phyloP scores from a whole-genome alignment of 1,139 yeast species.

The Yamadazyma jaroonii region DNA sequence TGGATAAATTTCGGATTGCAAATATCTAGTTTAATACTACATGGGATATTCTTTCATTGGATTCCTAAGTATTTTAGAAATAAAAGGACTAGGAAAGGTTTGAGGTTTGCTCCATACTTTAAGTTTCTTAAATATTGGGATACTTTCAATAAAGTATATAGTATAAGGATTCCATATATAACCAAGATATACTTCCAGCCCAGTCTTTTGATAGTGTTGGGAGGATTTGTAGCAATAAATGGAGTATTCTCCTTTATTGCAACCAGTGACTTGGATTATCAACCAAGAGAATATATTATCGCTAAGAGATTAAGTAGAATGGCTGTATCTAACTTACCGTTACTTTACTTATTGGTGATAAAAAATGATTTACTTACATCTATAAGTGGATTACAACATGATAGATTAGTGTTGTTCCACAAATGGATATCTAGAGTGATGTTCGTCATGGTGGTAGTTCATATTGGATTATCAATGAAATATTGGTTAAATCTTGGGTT shows the following conservation, averaged over 20 bases:
- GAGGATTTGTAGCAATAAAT: slow-evolving; percentile 27
- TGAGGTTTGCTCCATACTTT: slow-evolving; percentile 19
- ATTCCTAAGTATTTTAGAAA: slow-evolving; percentile 26
- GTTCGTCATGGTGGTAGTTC: slow-evolving; percentile 38
- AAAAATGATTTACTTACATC: slow-evolving; percentile 42
- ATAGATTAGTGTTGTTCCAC: slow-evolving; percentile 38
- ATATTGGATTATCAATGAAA: slow-evolving; percentile 27
- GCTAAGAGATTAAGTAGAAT: slow-evolving; percentile 44
- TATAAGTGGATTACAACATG: slow-evolving; percentile 42
- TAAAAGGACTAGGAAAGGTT: slow-evolving; percentile 13
- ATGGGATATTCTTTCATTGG: slow-evolving; percentile 45
- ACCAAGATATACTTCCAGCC: slow-evolving; percentile 37
- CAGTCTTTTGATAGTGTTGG: slow-evolving; percentile 28
- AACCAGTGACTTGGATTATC: slow-evolving; percentile 39
- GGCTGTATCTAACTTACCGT: slow-evolving; percentile 42
- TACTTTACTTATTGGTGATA: slow-evolving; percentile 32
- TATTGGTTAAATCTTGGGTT: slow-evolving; percentile 44
- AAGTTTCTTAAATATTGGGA: slow-evolving; percentile 27
- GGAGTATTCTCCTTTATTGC: slow-evolving; percentile 24
- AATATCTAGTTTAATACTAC: slow-evolving; percentile 24
- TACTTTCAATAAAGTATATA: slow-evolving; percentile 24
- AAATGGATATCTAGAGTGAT: slow-evolving; percentile 44
- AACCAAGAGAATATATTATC: slow-evolving; percentile 35
- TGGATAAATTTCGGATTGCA: slow-evolving; percentile 35
- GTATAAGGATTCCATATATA: slow-evolving; percentile 19